Percentiles rank a stretch among this genome's conserved stretches.
Conservation (phyloP, 169 alveolate genomes). For the Perkinsus olseni region DNA sequence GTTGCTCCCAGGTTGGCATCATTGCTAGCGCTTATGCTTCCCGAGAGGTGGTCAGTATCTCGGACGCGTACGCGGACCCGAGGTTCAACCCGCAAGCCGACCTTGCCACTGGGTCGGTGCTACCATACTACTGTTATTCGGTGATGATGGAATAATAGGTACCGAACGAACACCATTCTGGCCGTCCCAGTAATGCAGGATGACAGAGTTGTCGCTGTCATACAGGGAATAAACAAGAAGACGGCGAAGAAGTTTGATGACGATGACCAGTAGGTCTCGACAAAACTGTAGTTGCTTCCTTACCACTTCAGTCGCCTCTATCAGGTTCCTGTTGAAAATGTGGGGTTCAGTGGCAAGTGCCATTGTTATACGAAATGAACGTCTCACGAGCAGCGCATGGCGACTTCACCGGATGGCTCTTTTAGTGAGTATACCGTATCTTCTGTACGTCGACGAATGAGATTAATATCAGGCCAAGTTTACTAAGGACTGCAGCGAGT, state of each 20-base stretch:
- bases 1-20: not conserved
- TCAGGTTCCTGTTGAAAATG: not conserved
- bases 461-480: not conserved
- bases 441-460: no score
- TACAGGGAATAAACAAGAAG: not conserved
- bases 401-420: not conserved
- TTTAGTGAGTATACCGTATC: not conserved
- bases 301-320: not conserved
- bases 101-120: not conserved
- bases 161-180: not conserved
- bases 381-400: not conserved
- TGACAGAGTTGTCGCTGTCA: not conserved
- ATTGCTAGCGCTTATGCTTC: not conserved
- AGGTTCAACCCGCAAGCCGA: not conserved
- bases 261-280: not conserved
- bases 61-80: not conserved
- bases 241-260: not conserved
- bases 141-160: not conserved
- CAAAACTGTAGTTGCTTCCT: not conserved
- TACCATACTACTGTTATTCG: not conserved
- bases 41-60: not conserved
- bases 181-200: not conserved
- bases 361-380: not conserved
- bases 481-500: not conserved
- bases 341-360: not conserved